Evolutionary conservation across 2,329 filamentous ascomycete species (phyloP).

Genomic region (Tolypocladium tropicale): DNA sequence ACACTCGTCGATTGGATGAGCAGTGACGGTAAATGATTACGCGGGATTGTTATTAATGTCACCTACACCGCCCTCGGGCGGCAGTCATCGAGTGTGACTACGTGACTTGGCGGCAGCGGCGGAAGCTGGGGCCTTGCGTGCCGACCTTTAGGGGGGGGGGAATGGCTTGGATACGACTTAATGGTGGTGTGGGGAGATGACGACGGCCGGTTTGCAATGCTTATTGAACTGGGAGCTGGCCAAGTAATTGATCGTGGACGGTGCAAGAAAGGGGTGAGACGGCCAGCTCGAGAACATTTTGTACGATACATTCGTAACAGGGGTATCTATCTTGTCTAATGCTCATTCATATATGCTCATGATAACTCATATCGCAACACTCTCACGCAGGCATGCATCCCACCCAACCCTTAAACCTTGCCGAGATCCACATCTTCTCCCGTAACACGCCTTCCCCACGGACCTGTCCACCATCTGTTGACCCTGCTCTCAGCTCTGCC

Average conservation of each 20-base stretch:
- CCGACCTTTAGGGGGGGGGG: neutral
- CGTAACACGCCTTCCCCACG: neutral
- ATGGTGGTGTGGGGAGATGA: neutral
- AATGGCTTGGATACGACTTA: neutral
- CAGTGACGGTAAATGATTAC: neutral
- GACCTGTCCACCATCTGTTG: neutral
- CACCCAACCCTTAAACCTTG: neutral
- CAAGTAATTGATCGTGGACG: neutral
- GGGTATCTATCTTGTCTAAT: neutral
- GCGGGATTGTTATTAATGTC: neutral
- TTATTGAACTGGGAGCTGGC: neutral
- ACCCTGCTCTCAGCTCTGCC: neutral
- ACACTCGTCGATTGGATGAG: slow-evolving; percentile 1
- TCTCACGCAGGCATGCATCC: neutral
- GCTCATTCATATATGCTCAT: neutral
- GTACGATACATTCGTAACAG: neutral
- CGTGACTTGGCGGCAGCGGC: neutral
- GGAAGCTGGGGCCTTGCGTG: neutral
- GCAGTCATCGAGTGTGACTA: neutral
- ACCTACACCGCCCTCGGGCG: neutral
- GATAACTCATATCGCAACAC: neutral
- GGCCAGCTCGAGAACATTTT: neutral
- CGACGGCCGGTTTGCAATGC: neutral
- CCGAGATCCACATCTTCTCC: slow-evolving; percentile 2
- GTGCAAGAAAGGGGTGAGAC: neutral